Conservation (phyloP, 1,284 basidiomycete genomes). For the Meripilus lineatus region DNA sequence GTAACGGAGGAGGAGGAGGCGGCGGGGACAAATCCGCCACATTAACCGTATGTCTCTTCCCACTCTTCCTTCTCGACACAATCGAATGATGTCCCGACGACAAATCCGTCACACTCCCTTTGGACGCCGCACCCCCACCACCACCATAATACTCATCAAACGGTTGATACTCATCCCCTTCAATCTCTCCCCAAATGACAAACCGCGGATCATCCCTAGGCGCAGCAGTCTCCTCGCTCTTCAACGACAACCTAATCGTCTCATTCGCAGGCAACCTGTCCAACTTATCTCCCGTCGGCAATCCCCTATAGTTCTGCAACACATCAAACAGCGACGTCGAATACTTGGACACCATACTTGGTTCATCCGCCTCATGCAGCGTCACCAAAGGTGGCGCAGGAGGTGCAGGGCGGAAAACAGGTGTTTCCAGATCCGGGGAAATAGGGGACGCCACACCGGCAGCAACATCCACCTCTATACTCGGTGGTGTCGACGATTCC, state of each 20-base stretch:
- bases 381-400: too few species aligned
- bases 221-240: slow-evolving; percentile 57
- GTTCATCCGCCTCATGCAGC: too few species aligned
- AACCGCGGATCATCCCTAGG: slow-evolving; percentile 83
- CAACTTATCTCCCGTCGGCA: slow-evolving; percentile 60
- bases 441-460: too few species aligned
- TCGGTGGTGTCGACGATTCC: neutral
- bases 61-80: slow-evolving; percentile 31
- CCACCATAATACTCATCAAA: too few species aligned
- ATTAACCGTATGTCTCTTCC: slow-evolving; percentile 11
- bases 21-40: slow-evolving; percentile 16
- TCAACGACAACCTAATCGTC: slow-evolving; percentile 63
- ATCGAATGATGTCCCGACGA: slow-evolving; percentile 37
- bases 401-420: slow-evolving; percentile 14
- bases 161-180: slow-evolving; percentile 42
- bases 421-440: neutral
- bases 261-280: slow-evolving; percentile 37
- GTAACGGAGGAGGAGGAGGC: slow-evolving; percentile 22
- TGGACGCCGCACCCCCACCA: slow-evolving; percentile 33
- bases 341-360: slow-evolving; percentile 55
- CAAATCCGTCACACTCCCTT: slow-evolving; percentile 45
- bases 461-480: neutral
- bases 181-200: slow-evolving; percentile 79
- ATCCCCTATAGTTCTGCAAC: slow-evolving; percentile 72
- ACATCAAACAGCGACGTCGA: slow-evolving; percentile 75